Evolutionary conservation across 2,329 filamentous ascomycete genomes (phyloP).

Genomic region (Pseudocercospora eumusae): DNA sequence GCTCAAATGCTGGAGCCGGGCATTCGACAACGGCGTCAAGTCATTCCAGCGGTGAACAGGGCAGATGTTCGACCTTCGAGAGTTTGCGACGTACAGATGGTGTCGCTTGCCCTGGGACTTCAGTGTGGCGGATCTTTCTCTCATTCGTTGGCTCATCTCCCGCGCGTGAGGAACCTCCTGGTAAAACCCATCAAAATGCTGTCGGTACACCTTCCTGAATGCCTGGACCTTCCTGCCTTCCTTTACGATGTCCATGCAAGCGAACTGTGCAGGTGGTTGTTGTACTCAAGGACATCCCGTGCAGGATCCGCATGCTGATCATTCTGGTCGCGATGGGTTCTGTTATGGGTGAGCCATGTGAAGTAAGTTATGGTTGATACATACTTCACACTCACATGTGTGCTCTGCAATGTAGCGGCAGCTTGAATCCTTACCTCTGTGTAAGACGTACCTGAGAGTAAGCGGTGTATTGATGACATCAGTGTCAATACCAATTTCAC

Average conservation of each 20-base stretch:
- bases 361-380: slow-evolving; percentile 3
- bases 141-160: slow-evolving; percentile 1
- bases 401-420: neutral
- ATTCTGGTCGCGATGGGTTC: neutral
- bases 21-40: slow-evolving; percentile 4
- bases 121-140: neutral
- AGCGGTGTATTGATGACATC: slow-evolving; percentile 3
- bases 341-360: neutral
- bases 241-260: neutral
- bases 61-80: neutral
- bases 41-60: slow-evolving; percentile 7
- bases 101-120: neutral
- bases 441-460: neutral
- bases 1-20: neutral
- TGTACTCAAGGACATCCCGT: neutral
- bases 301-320: neutral
- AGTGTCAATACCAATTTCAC: neutral
- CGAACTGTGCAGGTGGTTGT: neutral
- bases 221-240: neutral
- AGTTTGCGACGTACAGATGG: neutral
- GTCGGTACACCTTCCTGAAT: neutral
- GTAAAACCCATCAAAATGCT: neutral
- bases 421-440: neutral
- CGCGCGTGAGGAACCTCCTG: neutral
- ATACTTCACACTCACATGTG: neutral